A percentile compares a stretch with the other conserved stretches of the same genome.
phyloP scores from a whole-genome alignment of 2,329 filamentous ascomycete species.

The Teratosphaeria zuluensis region DNA sequence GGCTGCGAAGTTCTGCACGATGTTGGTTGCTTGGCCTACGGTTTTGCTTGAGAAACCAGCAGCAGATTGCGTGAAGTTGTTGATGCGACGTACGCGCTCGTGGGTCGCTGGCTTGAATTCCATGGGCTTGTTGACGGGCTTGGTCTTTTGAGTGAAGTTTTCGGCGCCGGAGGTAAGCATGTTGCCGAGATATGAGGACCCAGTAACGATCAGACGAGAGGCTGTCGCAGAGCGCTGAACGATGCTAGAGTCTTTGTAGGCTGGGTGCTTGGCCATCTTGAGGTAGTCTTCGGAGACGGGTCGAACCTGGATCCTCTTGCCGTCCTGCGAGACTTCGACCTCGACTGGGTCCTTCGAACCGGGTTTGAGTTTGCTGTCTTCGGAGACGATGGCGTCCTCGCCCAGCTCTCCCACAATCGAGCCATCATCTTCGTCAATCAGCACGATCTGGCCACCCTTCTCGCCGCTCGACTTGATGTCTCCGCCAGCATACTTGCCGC shows the following conservation, averaged over 20 bases:
- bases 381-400: slow-evolving; percentile 70
- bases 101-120: slow-evolving; percentile 82
- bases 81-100: slow-evolving; percentile 75
- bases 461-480: slow-evolving; percentile 20
- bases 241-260: slow-evolving; percentile 79
- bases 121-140: slow-evolving; percentile 69
- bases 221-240: slow-evolving; percentile 81
- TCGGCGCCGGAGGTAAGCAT: slow-evolving; percentile 69
- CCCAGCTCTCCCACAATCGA: slow-evolving; percentile 88
- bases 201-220: slow-evolving; percentile 84
- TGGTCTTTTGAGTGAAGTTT: slow-evolving; percentile 67
- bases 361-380: slow-evolving; percentile 63
- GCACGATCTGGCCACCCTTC: slow-evolving; percentile 64
- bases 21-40: slow-evolving; percentile 69
- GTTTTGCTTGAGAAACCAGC: slow-evolving; percentile 76
- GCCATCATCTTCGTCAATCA: slow-evolving; percentile 92
- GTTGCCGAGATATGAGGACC: slow-evolving; percentile 68
- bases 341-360: slow-evolving; percentile 91
- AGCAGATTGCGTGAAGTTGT: slow-evolving; percentile 71
- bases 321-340: slow-evolving; percentile 61
- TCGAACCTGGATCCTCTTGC: slow-evolving; percentile 57
- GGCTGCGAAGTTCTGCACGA: slow-evolving; percentile 86
- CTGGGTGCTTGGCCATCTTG: slow-evolving; percentile 70
- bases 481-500: slow-evolving; percentile 52
- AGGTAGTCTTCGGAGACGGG: slow-evolving; percentile 63